Percentiles rank a stretch among this genome's conserved stretches.
Evolutionary conservation across 495 filamentous ascomycete species (phyloP).

Genomic region (Chaetomium cochliodes): DNA sequence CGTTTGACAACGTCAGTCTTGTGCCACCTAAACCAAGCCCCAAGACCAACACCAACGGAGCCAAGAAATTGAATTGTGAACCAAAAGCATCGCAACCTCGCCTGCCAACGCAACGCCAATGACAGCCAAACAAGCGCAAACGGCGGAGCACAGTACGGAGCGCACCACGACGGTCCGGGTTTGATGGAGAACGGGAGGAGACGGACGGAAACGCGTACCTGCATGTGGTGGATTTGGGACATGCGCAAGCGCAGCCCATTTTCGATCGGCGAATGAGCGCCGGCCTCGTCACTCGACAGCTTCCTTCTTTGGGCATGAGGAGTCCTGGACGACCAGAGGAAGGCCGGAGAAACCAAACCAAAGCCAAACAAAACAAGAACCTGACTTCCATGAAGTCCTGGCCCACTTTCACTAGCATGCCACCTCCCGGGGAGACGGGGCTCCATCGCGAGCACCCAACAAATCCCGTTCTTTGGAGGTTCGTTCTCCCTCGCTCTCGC

Average conservation of each 20-base stretch:
- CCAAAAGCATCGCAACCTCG: background rate
- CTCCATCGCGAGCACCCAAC: constrained; percentile 4
- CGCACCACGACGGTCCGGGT: background rate
- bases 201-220: constrained; percentile 20
- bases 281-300: constrained; percentile 15
- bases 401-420: background rate
- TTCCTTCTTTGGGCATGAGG: constrained; percentile 17
- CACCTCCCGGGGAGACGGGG: background rate
- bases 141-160: background rate
- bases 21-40: background rate
- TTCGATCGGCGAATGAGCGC: constrained; percentile 16
- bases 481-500: background rate
- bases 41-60: background rate
- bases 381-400: background rate
- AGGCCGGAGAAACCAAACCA: background rate
- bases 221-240: constrained; percentile 8
- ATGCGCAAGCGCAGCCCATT: background rate
- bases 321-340: constrained; percentile 4
- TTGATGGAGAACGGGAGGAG: constrained; percentile 21
- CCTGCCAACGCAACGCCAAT: background rate
- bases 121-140: background rate
- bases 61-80: background rate
- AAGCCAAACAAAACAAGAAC: constrained; percentile 13
- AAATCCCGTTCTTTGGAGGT: constrained; percentile 1
- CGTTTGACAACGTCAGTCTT: background rate